Evolutionary conservation across 164 flowering plant species (phyloP).

Genomic region (Annona squamosa): DNA sequence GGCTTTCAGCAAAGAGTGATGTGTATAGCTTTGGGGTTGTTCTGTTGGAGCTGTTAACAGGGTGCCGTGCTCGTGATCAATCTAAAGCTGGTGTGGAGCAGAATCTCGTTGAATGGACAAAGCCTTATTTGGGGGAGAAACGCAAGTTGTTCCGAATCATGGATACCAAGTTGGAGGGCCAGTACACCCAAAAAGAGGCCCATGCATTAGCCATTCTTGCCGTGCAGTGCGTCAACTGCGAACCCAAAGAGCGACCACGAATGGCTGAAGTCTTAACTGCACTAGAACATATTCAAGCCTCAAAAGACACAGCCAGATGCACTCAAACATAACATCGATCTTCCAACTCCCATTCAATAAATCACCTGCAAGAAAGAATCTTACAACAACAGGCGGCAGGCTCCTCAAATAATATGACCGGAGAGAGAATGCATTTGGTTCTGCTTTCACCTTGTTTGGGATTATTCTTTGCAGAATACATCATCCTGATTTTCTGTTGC

Average conservation of each 20-base stretch:
- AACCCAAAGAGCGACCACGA: slow-evolving; percentile 50
- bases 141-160: slow-evolving; percentile 35
- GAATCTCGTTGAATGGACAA: slow-evolving; percentile 50
- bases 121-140: slow-evolving; percentile 32
- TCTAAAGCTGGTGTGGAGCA: slow-evolving; percentile 34
- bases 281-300: slow-evolving; percentile 48
- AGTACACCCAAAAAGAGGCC: slow-evolving; percentile 66
- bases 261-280: slow-evolving; percentile 58
- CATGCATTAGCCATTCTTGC: slow-evolving; percentile 56
- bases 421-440: background rate
- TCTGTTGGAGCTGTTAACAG: slow-evolving; percentile 48
- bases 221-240: slow-evolving; percentile 41
- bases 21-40: slow-evolving; percentile 70
- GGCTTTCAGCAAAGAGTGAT: slow-evolving; percentile 40
- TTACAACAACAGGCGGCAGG: slow-evolving; percentile 1
- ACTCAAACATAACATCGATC: slow-evolving; percentile 21
- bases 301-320: slow-evolving; percentile 27
- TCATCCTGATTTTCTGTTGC: background rate
- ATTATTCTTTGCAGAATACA: background rate
- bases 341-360: slow-evolving; percentile 11
- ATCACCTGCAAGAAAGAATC: slow-evolving; percentile 29
- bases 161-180: slow-evolving; percentile 53
- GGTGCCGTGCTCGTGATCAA: slow-evolving; percentile 49
- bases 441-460: background rate
- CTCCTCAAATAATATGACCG: slow-evolving; percentile 5